These are phyloP conservation scores for Penicillium atrosanguineum DNA, from an alignment of 495 filamentous ascomycete species.

Conservation along the genomic window DNA sequence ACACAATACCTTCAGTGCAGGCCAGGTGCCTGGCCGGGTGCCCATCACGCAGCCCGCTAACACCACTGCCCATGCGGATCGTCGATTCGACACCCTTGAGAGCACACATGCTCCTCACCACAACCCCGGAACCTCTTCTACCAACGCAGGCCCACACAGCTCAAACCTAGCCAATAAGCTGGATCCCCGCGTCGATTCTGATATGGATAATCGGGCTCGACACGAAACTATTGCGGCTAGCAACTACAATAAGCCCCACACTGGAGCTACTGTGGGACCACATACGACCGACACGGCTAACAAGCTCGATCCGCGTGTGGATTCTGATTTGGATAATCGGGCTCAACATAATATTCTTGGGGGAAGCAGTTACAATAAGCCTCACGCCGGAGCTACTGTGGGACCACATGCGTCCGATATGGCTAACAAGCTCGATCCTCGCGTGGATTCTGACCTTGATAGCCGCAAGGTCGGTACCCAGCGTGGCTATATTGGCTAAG, in stretches of 20 bases:
- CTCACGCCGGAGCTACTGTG: slow-evolving; percentile 16
- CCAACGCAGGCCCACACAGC: slow-evolving; percentile 29
- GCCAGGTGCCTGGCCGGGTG: no score
- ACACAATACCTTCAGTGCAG: background rate
- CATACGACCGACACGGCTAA: slow-evolving; percentile 37
- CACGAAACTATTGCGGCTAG: slow-evolving; percentile 25
- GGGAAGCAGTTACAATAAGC: slow-evolving; percentile 35
- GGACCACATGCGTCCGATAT: slow-evolving; percentile 37
- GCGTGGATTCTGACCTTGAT: slow-evolving; percentile 30
- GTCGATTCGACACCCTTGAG: background rate
- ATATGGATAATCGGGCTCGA: slow-evolving; percentile 37
- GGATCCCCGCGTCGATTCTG: slow-evolving; percentile 51
- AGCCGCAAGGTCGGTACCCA: slow-evolving; percentile 1
- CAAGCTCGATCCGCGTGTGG: slow-evolving; percentile 45
- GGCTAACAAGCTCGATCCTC: slow-evolving; percentile 43
- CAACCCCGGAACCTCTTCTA: background rate
- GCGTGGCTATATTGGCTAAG: background rate
- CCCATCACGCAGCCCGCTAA: background rate
- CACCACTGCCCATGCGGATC: background rate
- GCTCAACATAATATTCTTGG: slow-evolving; percentile 19
- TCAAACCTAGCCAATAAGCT: slow-evolving; percentile 41
- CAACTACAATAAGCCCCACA: slow-evolving; percentile 31
- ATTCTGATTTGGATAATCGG: slow-evolving; percentile 40
- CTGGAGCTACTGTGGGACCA: slow-evolving; percentile 25
- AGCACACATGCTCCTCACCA: background rate